Evolutionary conservation across 2,329 filamentous ascomycete species (phyloP), one percentile per base, ranked within the genome.

Genomic region (Emmonsia crescens): DNA sequence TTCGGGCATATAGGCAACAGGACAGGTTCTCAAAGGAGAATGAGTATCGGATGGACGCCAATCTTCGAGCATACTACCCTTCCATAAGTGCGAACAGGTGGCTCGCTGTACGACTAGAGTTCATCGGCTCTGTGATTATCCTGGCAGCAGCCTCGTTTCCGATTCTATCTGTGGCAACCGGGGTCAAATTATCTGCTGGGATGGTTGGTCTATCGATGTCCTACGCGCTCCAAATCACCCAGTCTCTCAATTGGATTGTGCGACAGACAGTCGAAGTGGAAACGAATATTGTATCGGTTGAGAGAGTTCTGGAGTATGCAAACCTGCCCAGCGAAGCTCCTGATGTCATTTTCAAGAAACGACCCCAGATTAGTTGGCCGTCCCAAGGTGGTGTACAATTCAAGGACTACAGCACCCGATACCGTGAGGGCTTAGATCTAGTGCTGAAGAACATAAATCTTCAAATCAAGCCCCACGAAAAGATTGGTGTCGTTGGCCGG

Each of bases 211-310:
- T 99, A 70, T 86, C 89, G 66, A 96, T 99, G 91, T 96, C 93
- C 55, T 96, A 97, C 76, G 94, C 92, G 46, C 83, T 99, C 65
- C 91, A 96, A 78, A 97, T 99, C 71, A 99, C 94, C 1, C 89
- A 93, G 67, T 96, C 92, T 42, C 83, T 99, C 70, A 99, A 97
- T 79, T 99, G 94, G 94, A 96, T 99, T 71, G 94, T 99, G 59
- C 86, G 95, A 63, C 94, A 99, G 77, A 96, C 92, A 0, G 94
- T 99, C 40, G 95, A 99, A 76, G 94, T 99, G n/a, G 95, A 99
- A 80, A 97, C 93, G n/a, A 99, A 99, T 76, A 99, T 99, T 71
- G 93, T 99, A 54, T 96, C 93, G 10, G 94, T 99, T 44, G 94
- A 99, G 81, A 89, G 94, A 71, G 92, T 99, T 56, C 85, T 99